A percentile compares a stretch with the other conserved stretches of the same genome.
phyloP scores from a whole-genome alignment of 768 basidiomycete genomes.

The Leccinellum rugosiceps region DNA sequence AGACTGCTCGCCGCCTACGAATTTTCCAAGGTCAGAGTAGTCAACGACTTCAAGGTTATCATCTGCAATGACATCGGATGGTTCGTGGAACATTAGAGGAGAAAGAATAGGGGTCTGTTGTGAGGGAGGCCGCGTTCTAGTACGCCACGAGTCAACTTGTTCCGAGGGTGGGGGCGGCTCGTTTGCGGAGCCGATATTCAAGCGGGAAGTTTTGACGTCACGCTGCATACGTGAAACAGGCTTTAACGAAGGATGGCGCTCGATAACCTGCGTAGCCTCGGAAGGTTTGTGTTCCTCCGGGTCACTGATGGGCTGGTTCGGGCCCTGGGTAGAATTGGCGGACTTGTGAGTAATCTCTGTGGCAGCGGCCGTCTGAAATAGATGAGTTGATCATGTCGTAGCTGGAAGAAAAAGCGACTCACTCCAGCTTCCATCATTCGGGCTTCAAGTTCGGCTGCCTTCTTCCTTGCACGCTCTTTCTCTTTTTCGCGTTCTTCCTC shows the following conservation, averaged over 20 bases:
- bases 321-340: conserved; percentile 27
- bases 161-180: conserved; percentile 28
- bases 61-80: conserved; percentile 43
- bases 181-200: conserved; percentile 11
- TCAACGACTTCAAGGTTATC: conserved; percentile 79
- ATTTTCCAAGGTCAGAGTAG: conserved; percentile 71
- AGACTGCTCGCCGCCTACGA: conserved; percentile 45
- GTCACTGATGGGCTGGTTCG: conserved; percentile 2
- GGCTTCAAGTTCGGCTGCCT: conserved; percentile 74
- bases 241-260: conserved; percentile 36
- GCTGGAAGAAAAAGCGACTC: conserved; percentile 5
- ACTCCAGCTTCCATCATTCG: conserved; percentile 45
- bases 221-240: conserved; percentile 24
- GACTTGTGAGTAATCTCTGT: conserved; percentile 48
- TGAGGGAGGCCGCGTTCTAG: conserved; percentile 35
- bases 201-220: conserved; percentile 8
- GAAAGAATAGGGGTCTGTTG: conserved; percentile 33
- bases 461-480: conserved; percentile 75
- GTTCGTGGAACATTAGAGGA: conserved; percentile 32
- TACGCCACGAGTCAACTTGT: conserved; percentile 67
- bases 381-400: conserved; percentile 8
- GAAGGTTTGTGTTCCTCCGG: conserved; percentile 4
- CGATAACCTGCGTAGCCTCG: conserved; percentile 12
- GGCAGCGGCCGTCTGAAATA: conserved; percentile 35
- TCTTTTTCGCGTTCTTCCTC: conserved; percentile 80